Conservation (phyloP, 2,329 filamentous ascomycete species). For the Penicillium sp. region DNA sequence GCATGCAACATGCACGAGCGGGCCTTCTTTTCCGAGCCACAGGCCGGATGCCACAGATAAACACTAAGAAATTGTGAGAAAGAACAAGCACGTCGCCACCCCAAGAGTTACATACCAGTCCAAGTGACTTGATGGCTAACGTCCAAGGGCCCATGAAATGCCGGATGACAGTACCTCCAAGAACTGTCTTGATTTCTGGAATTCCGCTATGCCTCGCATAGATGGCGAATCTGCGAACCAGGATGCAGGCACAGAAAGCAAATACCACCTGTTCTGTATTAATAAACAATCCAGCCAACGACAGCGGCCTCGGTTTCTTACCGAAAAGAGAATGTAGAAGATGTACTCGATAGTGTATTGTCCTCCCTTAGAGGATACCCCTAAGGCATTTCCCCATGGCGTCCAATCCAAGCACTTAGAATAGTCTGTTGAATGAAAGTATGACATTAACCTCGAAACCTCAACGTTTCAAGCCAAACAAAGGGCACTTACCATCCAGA, state of each 20-base stretch:
- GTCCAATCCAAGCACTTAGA: slow-evolving; percentile 86
- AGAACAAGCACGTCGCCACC: not conserved
- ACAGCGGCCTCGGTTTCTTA: slow-evolving; percentile 42
- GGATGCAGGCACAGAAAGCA: slow-evolving; percentile 73
- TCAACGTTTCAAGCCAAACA: not conserved
- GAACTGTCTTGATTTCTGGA: slow-evolving; percentile 93
- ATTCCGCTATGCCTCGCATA: slow-evolving; percentile 96
- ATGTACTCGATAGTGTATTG: slow-evolving; percentile 85
- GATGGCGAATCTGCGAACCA: slow-evolving; percentile 82
- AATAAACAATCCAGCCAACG: slow-evolving; percentile 7
- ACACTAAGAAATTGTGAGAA: slow-evolving; percentile 60
- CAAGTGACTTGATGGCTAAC: slow-evolving; percentile 83
- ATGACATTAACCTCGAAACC: slow-evolving; percentile 7
- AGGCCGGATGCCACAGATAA: slow-evolving; percentile 90
- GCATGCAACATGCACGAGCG: slow-evolving; percentile 92
- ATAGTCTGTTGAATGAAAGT: slow-evolving; percentile 53
- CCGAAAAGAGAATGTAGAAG: slow-evolving; percentile 83
- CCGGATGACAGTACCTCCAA: slow-evolving; percentile 91
- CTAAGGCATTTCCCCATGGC: slow-evolving; percentile 77
- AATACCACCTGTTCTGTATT: slow-evolving; percentile 66
- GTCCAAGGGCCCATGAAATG: slow-evolving; percentile 89
- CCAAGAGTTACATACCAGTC: slow-evolving; percentile 64
- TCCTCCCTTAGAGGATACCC: slow-evolving; percentile 67
- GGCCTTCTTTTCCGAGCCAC: slow-evolving; percentile 96
- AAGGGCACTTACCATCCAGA: slow-evolving; percentile 63